Evolutionary conservation across 495 filamentous ascomycete species (phyloP).

Genomic region (Neohortaea acidophila): DNA sequence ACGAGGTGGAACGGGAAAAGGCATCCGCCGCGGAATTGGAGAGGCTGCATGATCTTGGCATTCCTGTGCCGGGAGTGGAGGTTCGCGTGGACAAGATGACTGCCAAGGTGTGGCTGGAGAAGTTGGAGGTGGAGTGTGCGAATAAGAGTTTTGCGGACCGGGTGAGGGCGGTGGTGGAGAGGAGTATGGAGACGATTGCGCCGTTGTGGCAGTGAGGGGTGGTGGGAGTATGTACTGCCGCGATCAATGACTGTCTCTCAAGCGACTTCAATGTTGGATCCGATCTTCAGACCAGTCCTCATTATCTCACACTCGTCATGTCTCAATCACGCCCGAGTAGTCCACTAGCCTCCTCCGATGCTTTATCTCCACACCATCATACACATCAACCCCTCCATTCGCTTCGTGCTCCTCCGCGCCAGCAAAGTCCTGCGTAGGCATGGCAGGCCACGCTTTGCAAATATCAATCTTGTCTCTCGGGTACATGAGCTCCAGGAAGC

Average conservation of each 20-base stretch:
- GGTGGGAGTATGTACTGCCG: too few species aligned
- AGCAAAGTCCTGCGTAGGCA: neutral
- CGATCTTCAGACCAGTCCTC: too few species aligned
- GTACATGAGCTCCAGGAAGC: constrained; percentile 73
- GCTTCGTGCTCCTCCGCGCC: neutral
- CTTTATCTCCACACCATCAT: neutral
- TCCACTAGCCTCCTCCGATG: constrained; percentile 1
- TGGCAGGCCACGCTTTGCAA: constrained; percentile 66
- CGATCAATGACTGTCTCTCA: too few species aligned
- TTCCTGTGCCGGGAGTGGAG: constrained; percentile 74
- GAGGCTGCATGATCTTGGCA: constrained; percentile 60
- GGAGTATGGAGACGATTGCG: constrained; percentile 79
- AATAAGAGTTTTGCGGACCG: constrained; percentile 60
- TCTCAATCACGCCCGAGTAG: neutral
- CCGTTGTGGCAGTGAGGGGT: constrained; percentile 52
- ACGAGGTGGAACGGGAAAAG: constrained; percentile 25
- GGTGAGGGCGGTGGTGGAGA: constrained; percentile 75
- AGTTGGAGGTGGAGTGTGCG: constrained; percentile 71
- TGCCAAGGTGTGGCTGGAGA: constrained; percentile 82
- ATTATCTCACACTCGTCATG: too few species aligned
- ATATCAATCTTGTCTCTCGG: constrained; percentile 76
- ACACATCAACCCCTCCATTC: neutral
- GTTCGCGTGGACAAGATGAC: constrained; percentile 74
- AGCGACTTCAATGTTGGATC: too few species aligned
- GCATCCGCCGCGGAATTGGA: constrained; percentile 45